These are phyloP conservation scores for Aureobasidium sp. DNA, from an alignment of 2,329 filamentous ascomycete genomes.

Conservation along the genomic window DNA sequence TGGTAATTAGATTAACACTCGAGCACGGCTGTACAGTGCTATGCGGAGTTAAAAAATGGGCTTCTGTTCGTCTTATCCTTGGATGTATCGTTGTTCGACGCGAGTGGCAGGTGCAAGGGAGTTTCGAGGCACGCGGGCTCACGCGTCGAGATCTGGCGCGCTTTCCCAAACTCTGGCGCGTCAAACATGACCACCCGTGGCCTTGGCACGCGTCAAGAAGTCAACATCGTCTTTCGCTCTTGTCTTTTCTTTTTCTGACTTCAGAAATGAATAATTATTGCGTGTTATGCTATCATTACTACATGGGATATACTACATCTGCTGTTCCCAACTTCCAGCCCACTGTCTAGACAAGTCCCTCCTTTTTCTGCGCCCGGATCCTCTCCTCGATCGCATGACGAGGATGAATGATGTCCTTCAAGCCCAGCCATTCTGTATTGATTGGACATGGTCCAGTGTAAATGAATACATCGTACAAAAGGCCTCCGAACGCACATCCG, in stretches of 20 bases:
- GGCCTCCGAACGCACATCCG: slow-evolving; percentile 53
- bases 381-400: slow-evolving; percentile 15
- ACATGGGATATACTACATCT: too few relatives aligned
- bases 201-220: neutral
- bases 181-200: neutral
- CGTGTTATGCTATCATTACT: neutral
- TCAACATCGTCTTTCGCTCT: neutral
- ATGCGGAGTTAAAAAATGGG: neutral
- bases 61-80: neutral
- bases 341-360: slow-evolving; percentile 19
- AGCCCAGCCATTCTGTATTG: slow-evolving; percentile 46
- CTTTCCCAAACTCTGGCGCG: neutral
- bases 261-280: neutral
- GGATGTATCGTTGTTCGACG: neutral
- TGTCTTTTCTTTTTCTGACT: neutral
- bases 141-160: slow-evolving; percentile 7
- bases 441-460: slow-evolving; percentile 54
- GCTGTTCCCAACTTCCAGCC: too few relatives aligned
- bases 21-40: neutral
- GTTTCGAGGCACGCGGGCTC: slow-evolving; percentile 4
- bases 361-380: slow-evolving; percentile 18
- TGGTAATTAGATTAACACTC: neutral
- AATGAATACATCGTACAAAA: slow-evolving; percentile 58
- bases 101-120: neutral
- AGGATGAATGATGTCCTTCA: slow-evolving; percentile 19